Conservation (phyloP, 129 eudicot species). For the Heracleum sosnowskyi region DNA sequence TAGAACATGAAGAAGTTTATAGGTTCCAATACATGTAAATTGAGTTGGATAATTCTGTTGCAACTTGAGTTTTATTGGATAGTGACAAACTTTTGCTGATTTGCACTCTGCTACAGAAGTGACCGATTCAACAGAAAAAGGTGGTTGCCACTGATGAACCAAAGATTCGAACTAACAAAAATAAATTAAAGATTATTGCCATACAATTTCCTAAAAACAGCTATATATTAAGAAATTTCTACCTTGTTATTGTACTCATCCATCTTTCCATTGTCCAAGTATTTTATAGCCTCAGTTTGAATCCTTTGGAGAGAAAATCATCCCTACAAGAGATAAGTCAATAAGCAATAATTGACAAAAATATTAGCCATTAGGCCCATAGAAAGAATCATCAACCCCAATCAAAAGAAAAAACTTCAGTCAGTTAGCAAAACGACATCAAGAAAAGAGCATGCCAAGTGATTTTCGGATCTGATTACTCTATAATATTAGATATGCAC, state of each 20-base stretch:
- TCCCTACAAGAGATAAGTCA: constrained; percentile 4
- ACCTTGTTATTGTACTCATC: neutral
- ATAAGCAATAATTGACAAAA: neutral
- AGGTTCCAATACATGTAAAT: neutral
- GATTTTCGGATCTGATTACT: no score
- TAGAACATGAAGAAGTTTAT: neutral
- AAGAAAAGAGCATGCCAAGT: no score
- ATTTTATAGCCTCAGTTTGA: neutral
- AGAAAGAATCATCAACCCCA: neutral
- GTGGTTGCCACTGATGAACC: neutral
- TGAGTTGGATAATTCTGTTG: neutral
- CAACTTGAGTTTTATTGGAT: neutral
- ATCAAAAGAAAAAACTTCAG: neutral
- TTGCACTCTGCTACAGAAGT: neutral
- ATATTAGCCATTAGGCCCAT: neutral
- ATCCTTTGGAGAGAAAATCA: neutral
- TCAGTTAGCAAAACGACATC: no score
- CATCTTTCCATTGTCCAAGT: neutral
- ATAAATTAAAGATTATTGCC: no score
- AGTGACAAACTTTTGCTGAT: neutral
- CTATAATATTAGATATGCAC: no score
- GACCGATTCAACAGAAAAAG: neutral
- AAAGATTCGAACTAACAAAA: neutral
- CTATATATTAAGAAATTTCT: neutral
- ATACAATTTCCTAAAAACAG: neutral